Evolutionary conservation across 176 grass and related monocot species (phyloP), one percentile per base, ranked within the genome.

Genomic region (Bolboschoenus planiculmis): DNA sequence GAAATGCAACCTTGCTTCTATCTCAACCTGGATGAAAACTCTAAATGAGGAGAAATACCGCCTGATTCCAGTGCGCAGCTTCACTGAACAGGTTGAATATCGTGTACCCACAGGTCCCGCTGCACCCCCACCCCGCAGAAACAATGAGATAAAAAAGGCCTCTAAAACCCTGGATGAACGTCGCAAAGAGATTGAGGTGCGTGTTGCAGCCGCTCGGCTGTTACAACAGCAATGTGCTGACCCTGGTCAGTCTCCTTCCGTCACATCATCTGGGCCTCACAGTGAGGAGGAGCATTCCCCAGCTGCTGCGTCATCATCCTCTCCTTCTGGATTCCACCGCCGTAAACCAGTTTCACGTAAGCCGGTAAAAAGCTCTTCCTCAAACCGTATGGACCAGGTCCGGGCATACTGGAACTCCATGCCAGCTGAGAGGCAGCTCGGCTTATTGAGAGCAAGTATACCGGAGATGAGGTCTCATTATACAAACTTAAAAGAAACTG

Each of bases 141-240:
- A 86, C 6, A 99, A 95, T 15, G 96, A 99, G 87, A 87, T 95
- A 81, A 99, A 95, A 85, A 98, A 95, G 79, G 96, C 91, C 20
- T 90, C 84, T 10, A 99, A 99, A 88, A 99, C 91, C 48, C 51
- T 86, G 0, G 89, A 99, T 23, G 96, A 99, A 84, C 90, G 91
- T 48, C 92, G 96, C 77, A 92, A 93, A 89, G 96, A 98, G 87
- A 95, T 98, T 59, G 96, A 98, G 86, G 92, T 91, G 64, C 89
- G 91, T 4, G 81, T 98, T 3, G 89, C 92, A 11, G 96, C 89
- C 0, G 83, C 91, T 20, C 87, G 82, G 50, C 76, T 98, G 16
- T 31, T 98, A 15, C 90, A 98, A 81, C 92, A 98, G 64, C 90
- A 91, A 61, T 40, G 68, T 84, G 77, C 54, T 76, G 87, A 81